Percentiles rank a stretch among this genome's conserved stretches.
These are phyloP conservation scores for Solanum chiquidenum DNA, from an alignment of 257 asterid genomes.

Conservation along the genomic window DNA sequence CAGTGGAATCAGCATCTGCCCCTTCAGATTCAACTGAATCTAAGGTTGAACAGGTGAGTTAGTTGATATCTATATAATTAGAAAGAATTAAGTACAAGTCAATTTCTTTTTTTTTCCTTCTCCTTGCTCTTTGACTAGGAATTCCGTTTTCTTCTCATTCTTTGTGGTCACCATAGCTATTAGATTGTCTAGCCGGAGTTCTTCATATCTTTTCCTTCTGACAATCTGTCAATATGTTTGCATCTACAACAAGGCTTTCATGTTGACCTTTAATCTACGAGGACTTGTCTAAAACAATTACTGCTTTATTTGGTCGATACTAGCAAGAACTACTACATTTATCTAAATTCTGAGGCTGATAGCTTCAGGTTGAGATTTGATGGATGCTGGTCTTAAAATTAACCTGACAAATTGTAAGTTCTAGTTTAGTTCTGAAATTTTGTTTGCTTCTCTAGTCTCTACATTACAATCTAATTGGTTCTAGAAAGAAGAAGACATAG, in stretches of 20 bases:
- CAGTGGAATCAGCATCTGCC: slow-evolving; percentile 29
- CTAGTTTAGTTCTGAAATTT: neutral
- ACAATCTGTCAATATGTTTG: neutral
- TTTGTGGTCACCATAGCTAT: neutral
- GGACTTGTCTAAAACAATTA: neutral
- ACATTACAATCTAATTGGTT: neutral
- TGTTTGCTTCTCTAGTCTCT: neutral
- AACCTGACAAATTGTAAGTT: neutral
- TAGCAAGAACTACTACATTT: neutral
- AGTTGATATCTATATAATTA: neutral
- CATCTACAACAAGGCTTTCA: neutral
- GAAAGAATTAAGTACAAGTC: neutral
- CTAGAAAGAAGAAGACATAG: neutral
- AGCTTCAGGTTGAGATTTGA: neutral
- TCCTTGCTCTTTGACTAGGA: neutral
- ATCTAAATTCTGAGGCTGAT: neutral
- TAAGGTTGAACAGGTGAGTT: slow-evolving; percentile 50
- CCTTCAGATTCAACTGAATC: slow-evolving; percentile 34
- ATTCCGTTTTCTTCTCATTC: neutral
- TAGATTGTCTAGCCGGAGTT: neutral
- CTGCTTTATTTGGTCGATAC: neutral
- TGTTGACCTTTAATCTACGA: neutral
- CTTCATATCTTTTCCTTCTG: neutral
- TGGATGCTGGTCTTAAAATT: neutral
- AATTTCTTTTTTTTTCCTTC: neutral